Conservation (phyloP, 2,329 filamentous ascomycete genomes). For the Cryphonectria japonica region DNA sequence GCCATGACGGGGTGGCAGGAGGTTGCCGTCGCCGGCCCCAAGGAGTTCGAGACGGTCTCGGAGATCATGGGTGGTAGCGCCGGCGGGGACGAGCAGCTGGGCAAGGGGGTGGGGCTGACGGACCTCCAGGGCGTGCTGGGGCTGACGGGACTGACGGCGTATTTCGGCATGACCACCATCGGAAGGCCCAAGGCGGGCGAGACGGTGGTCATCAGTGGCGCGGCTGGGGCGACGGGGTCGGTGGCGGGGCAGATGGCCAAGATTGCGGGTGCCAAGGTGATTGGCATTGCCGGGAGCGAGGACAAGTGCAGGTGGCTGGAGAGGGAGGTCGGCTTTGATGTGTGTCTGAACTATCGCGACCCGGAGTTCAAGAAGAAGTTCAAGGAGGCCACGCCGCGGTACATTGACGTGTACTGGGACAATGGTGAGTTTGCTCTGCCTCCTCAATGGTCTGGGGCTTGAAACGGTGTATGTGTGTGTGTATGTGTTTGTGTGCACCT, state of each 20-base stretch:
- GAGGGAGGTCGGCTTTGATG: constrained; percentile 65
- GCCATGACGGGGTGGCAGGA: constrained; percentile 61
- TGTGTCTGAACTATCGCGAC: constrained; percentile 71
- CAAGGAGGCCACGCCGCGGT: constrained; percentile 60
- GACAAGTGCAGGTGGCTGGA: constrained; percentile 67
- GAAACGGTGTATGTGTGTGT: neutral
- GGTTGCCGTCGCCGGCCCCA: constrained; percentile 54
- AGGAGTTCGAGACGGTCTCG: constrained; percentile 39
- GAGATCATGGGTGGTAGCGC: constrained; percentile 16
- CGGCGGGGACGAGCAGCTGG: constrained; percentile 24
- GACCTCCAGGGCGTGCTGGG: constrained; percentile 61
- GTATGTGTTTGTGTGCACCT: neutral
- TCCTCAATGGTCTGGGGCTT: neutral
- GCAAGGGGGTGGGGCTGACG: constrained; percentile 42
- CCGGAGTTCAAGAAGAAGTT: constrained; percentile 63
- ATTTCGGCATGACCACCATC: constrained; percentile 68
- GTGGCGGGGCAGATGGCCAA: constrained; percentile 71
- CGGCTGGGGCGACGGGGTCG: constrained; percentile 68
- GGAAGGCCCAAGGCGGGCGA: constrained; percentile 64
- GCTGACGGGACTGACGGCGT: constrained; percentile 67
- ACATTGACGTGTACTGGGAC: constrained; percentile 74
- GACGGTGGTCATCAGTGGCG: constrained; percentile 69
- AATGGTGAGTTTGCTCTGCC: constrained; percentile 46
- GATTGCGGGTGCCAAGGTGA: constrained; percentile 58
- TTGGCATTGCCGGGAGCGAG: constrained; percentile 59